Percentiles rank a stretch among this genome's conserved stretches.
These are phyloP conservation scores for Penicillium sp. DNA, from an alignment of 2,329 filamentous ascomycete genomes.

Conservation along the genomic window DNA sequence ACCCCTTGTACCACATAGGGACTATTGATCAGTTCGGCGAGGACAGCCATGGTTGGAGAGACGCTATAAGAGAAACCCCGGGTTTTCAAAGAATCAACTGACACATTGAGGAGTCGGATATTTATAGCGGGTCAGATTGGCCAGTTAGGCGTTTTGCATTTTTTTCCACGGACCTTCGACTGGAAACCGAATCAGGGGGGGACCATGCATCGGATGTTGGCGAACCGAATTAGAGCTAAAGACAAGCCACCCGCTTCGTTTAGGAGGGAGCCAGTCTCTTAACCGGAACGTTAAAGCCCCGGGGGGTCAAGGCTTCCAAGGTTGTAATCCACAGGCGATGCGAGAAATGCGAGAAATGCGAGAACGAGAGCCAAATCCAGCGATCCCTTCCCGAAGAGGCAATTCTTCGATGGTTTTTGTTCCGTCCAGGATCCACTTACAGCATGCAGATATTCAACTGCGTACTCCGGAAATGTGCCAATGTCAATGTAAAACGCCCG, in stretches of 20 bases:
- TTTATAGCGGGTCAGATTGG: background rate
- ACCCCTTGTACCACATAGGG: conserved; percentile 25
- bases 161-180: background rate
- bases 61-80: background rate
- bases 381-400: conserved; percentile 21
- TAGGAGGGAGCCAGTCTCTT: background rate
- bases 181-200: background rate
- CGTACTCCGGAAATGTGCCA: background rate
- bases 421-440: conserved; percentile 15
- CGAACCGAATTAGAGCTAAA: conserved; percentile 3
- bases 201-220: conserved; percentile 2
- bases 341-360: conserved; percentile 7
- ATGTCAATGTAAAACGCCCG: background rate
- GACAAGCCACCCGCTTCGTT: background rate
- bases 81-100: background rate
- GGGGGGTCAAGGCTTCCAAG: too few relatives aligned
- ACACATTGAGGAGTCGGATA: background rate
- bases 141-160: background rate
- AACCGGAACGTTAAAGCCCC: background rate
- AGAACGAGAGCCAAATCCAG: conserved; percentile 19
- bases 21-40: conserved; percentile 24
- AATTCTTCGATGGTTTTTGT: conserved; percentile 8
- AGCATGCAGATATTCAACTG: background rate
- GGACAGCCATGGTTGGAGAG: conserved; percentile 24
- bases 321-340: background rate